Evolutionary conservation across 2,329 filamentous ascomycete species (phyloP).

Genomic region (Pochonia chlamydosporia): DNA sequence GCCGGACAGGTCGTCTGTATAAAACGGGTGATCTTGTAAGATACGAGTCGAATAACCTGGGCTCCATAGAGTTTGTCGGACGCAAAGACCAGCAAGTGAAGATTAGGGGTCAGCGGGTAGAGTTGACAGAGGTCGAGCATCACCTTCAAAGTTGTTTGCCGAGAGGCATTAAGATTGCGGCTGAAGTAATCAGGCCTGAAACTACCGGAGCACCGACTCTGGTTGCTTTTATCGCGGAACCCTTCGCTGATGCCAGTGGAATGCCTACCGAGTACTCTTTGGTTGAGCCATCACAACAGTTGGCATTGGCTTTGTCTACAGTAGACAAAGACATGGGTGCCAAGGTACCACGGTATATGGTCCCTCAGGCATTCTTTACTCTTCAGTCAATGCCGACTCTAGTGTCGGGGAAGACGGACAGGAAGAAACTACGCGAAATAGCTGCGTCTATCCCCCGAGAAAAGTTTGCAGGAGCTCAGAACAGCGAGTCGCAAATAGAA

Average conservation of each 20-base stretch:
- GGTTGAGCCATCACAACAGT: neutral
- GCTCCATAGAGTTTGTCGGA: constrained; percentile 15
- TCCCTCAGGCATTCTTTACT: neutral
- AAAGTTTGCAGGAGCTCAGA: neutral
- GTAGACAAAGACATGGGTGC: neutral
- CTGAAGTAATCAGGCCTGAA: neutral
- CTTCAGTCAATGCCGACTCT: neutral
- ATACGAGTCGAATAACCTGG: constrained; percentile 22
- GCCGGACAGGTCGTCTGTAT: constrained; percentile 20
- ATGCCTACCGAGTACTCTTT: neutral
- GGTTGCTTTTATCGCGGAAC: neutral
- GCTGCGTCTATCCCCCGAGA: neutral
- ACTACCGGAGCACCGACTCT: neutral
- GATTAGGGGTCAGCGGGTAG: constrained; percentile 47
- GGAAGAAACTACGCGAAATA: neutral
- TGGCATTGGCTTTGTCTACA: neutral
- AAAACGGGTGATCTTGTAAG: constrained; percentile 19
- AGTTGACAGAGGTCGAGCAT: constrained; percentile 24
- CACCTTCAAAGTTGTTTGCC: constrained; percentile 1
- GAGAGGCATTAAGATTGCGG: neutral
- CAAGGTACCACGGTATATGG: neutral
- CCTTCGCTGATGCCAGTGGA: neutral
- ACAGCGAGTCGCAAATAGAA: neutral
- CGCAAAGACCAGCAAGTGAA: constrained; percentile 36
- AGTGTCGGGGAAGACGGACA: constrained; percentile 1